Conservation (phyloP, 2,329 filamentous ascomycete species). For the Diplocarpon mali region DNA sequence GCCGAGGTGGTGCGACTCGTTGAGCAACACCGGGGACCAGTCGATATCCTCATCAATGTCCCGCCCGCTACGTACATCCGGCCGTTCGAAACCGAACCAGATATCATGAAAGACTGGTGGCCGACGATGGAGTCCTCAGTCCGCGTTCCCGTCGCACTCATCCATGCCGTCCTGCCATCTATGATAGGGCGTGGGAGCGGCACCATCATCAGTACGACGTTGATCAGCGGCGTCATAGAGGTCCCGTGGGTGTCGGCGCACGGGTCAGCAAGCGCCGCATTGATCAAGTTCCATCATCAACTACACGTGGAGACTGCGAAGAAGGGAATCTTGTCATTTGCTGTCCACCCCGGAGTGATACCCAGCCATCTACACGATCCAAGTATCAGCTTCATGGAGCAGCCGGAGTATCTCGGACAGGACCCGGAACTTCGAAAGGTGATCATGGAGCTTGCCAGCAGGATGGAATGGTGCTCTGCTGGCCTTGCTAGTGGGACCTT, state of each 20-base stretch:
- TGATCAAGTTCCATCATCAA: slow-evolving; percentile 19
- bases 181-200: slow-evolving; percentile 15
- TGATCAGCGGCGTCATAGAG: slow-evolving; percentile 1
- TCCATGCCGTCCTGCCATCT: slow-evolving; percentile 15
- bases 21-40: slow-evolving; percentile 10
- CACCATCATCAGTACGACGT: slow-evolving; percentile 14
- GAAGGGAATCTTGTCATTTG: slow-evolving; percentile 16
- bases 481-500: slow-evolving; percentile 17
- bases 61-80: slow-evolving; percentile 5
- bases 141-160: slow-evolving; percentile 10
- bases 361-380: slow-evolving; percentile 14
- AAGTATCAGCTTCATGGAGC: neutral
- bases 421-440: slow-evolving; percentile 7
- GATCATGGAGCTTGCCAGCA: neutral
- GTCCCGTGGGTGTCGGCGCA: slow-evolving; percentile 12
- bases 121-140: slow-evolving; percentile 6
- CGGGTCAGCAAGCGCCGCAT: slow-evolving; percentile 8
- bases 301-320: slow-evolving; percentile 14
- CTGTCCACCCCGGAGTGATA: slow-evolving; percentile 16
- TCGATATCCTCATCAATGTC: slow-evolving; percentile 17
- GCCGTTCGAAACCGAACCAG: slow-evolving; percentile 6
- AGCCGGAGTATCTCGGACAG: slow-evolving; percentile 8
- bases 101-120: slow-evolving; percentile 14
- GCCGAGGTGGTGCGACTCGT: slow-evolving; percentile 5
- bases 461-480: slow-evolving; percentile 11